Evolutionary conservation across 2,329 filamentous ascomycete species (phyloP).

Genomic region (Curvularia sp.): DNA sequence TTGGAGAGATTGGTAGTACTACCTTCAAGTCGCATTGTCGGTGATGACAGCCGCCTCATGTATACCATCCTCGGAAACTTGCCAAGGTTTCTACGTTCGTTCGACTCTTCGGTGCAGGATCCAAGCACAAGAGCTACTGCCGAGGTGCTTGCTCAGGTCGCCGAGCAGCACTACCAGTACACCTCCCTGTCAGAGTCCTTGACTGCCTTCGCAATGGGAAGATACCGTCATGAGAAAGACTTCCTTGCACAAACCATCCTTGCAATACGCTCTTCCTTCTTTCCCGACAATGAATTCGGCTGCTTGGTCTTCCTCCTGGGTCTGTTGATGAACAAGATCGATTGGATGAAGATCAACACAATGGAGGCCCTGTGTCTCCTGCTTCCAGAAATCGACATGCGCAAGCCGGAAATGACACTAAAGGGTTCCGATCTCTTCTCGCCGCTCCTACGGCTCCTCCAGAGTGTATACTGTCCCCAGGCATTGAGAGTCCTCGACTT

Average conservation of each 20-base stretch:
- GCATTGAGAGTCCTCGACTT: conserved; percentile 91
- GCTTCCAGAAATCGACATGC: conserved; percentile 92
- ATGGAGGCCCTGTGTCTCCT: conserved; percentile 88
- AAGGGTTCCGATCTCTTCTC: conserved; percentile 96
- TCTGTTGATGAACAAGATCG: conserved; percentile 82
- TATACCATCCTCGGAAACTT: conserved; percentile 92
- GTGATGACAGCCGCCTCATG: conserved; percentile 80
- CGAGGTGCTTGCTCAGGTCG: conserved; percentile 72
- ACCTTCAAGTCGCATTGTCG: conserved; percentile 80
- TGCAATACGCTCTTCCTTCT: conserved; percentile 77
- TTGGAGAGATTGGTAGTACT: conserved; percentile 80
- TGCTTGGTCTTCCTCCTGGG: conserved; percentile 91
- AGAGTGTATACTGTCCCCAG: conserved; percentile 92
- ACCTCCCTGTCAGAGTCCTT: conserved; percentile 72
- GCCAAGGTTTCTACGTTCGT: conserved; percentile 79
- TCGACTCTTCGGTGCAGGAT: conserved; percentile 70
- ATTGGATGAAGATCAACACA: conserved; percentile 91
- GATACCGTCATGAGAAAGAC: conserved; percentile 72
- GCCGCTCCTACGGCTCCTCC: conserved; percentile 83
- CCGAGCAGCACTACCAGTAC: conserved; percentile 76
- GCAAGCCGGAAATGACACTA: conserved; percentile 83
- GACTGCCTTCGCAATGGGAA: conserved; percentile 70
- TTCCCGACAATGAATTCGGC: conserved; percentile 81
- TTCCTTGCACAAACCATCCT: conserved; percentile 77
- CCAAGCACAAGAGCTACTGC: conserved; percentile 63